Evolutionary conservation across 768 basidiomycete genomes (phyloP).

Genomic region (Suillus tomentosus): DNA sequence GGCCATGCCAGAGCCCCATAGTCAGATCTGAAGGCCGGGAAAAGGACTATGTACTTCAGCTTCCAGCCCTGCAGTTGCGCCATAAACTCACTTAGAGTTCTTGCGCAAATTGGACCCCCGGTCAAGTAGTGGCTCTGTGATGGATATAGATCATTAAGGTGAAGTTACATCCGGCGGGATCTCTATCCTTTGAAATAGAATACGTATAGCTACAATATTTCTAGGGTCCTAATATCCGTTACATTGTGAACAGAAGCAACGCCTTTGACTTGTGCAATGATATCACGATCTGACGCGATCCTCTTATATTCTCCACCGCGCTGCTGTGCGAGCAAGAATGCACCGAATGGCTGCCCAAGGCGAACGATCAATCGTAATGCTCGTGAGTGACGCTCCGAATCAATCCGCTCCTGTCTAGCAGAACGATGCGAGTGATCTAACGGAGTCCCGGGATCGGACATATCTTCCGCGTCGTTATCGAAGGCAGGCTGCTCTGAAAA

Average conservation of each 20-base stretch:
- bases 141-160: too few species aligned
- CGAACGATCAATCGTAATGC: neutral
- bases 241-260: neutral
- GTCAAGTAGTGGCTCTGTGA: too few species aligned
- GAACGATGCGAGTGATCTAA: neutral
- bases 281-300: neutral
- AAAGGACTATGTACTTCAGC: too few species aligned
- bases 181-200: neutral
- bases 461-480: neutral
- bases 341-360: neutral
- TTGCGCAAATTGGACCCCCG: too few species aligned
- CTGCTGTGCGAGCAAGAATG: slow-evolving; percentile 1
- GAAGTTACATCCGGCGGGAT: neutral
- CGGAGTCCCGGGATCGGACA: neutral
- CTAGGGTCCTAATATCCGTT: neutral
- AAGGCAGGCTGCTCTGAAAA: neutral
- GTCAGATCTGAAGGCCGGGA: too few species aligned
- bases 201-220: slow-evolving; percentile 1
- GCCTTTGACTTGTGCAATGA: neutral
- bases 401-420: neutral
- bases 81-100: too few species aligned
- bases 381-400: neutral
- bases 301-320: neutral
- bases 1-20: too few species aligned
- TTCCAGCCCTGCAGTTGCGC: too few species aligned